Base-by-base conservation (phyloP, 305 asterid species). In the Fraxinus greggii region DNA sequence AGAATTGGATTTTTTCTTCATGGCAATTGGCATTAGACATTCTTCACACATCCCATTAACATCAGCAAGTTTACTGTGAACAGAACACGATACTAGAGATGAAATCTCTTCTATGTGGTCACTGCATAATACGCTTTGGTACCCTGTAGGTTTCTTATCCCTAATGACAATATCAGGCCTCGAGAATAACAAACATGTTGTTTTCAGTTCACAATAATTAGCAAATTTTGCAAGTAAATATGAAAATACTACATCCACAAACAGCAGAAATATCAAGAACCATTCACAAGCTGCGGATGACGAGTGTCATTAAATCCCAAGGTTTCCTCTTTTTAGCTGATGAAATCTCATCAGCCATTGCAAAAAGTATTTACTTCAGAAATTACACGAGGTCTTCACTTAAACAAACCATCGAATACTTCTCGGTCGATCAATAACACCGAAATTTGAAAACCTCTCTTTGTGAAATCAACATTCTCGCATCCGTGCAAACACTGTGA, bases 271-370 rank as follows among this genome's bases (percentile, higher is more conserved):
- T 72, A 95, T 92, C 83, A 95, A 86, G 88, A 95, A 85, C 99
- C 99, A 95, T 84, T 95, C 98, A 79, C 95, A 95, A 35, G 88
- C 92, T 32, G 97, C 98, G 9, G 90, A 91, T 76, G 97, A 92
- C 87, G 72, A 89, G 82, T 32, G 82, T 65, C 92, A 87, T 87
- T 73, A 90, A 87, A 79, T 92, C 93, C 42, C 72, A 56, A 10
- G 83, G 86, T 74, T 83, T 84, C 81, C 80, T 85, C 83, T 79
- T 86, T 75, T 82, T 89, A 78, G 73, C 78, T 54, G 88, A 84
- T 59, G 94, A 89, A 82, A 83, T 75, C 84, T 88, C 90, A 28
- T 84, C 81, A 83, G 90, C 93, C 97, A 92, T 90, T 80, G 61
- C 84, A 72, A 76, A 72, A n/a, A 32, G 24, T 17, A 5, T 17